Evolutionary conservation across 257 asterid species (phyloP), one percentile per base, ranked within the genome.

Genomic region (Rubia yunnanensis): DNA sequence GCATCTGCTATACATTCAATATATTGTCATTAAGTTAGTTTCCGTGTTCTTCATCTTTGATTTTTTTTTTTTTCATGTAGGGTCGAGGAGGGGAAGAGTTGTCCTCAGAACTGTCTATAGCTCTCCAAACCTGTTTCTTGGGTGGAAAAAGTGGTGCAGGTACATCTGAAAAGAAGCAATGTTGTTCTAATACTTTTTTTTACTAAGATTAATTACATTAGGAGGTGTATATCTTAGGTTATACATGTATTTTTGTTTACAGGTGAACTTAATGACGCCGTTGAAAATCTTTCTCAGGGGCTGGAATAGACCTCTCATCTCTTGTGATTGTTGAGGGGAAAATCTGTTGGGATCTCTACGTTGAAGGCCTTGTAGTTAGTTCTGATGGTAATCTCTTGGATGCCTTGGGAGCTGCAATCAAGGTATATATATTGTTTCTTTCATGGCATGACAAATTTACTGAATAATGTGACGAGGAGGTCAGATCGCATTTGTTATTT

Each of bases 101-200:
- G 79, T 79, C 96, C 1, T 38, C 78, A 44, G 97, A 92, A 80
- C 89, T 92, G 57, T 87, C 95, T 55, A 68, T 85, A 57, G 91
- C 96, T 63, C 95, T 89, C 74, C 81, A 89, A 65, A 73, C 79
- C 58, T 85, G 95, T 79, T 85, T 92, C 48, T 74, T 89, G 82
- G 98, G 97, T 67, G 94, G 95, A 76, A 92, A 83, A 85, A 89
- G 94, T 74, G 98, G 97, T 23, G 90, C 86, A 87, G 98, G 96
- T 88, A 80, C 10, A 38, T n/a, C 20, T 17, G 22, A 4, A 8
- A 55, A 18, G 49, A 59, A 53, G 27, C 59, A 39, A 26, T 36
- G n/a, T n/a, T 39, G 60, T 24, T 32, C 28, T 10, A n/a, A 23
- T 10, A 36, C 0, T 26, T 36, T 38, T n/a, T n/a, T 49, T 0